A percentile compares a stretch with the other conserved stretches of the same genome.
These are phyloP conservation scores for Nakazawaea molendinolei DNA, from an alignment of 805 yeast species.

Conservation along the genomic window DNA sequence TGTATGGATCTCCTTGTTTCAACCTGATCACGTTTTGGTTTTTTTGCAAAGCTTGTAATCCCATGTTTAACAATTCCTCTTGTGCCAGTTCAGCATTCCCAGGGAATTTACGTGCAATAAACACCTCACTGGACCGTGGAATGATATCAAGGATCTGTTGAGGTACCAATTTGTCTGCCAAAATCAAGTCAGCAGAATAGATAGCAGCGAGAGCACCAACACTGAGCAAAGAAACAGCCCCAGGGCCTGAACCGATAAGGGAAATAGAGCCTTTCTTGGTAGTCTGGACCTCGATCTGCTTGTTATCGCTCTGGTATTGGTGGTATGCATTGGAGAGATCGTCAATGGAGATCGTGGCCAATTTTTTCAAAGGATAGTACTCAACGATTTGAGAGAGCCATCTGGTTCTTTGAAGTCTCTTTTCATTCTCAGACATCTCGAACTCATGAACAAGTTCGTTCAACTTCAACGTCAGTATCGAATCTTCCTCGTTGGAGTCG, in stretches of 20 bases:
- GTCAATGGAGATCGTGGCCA: slow-evolving; percentile 53
- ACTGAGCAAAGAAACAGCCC: slow-evolving; percentile 74
- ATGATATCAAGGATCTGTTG: slow-evolving; percentile 75
- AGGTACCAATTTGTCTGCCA: slow-evolving; percentile 92
- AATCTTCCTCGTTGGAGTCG: slow-evolving; percentile 58
- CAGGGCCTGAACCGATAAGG: slow-evolving; percentile 94
- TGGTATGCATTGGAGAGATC: slow-evolving; percentile 43
- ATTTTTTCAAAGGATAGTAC: slow-evolving; percentile 69
- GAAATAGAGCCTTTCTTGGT: slow-evolving; percentile 51
- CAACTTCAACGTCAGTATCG: slow-evolving; percentile 49
- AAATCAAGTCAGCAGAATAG: slow-evolving; percentile 70
- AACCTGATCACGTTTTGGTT: slow-evolving; percentile 82
- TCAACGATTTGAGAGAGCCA: slow-evolving; percentile 91
- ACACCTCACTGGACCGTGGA: slow-evolving; percentile 68
- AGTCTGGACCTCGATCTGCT: not conserved
- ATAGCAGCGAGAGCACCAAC: slow-evolving; percentile 81
- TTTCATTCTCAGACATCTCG: slow-evolving; percentile 43
- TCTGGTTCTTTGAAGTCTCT: slow-evolving; percentile 55
- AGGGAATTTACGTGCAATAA: slow-evolving; percentile 90
- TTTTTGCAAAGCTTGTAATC: slow-evolving; percentile 51
- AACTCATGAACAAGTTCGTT: slow-evolving; percentile 60
- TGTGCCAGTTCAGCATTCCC: slow-evolving; percentile 96
- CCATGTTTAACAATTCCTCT: slow-evolving; percentile 69
- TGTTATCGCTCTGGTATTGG: slow-evolving; percentile 7
- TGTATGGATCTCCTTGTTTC: slow-evolving; percentile 96